Base-by-base conservation (phyloP, 2,329 filamentous ascomycete genomes). In the Ceratocystiopsis sp. region DNA sequence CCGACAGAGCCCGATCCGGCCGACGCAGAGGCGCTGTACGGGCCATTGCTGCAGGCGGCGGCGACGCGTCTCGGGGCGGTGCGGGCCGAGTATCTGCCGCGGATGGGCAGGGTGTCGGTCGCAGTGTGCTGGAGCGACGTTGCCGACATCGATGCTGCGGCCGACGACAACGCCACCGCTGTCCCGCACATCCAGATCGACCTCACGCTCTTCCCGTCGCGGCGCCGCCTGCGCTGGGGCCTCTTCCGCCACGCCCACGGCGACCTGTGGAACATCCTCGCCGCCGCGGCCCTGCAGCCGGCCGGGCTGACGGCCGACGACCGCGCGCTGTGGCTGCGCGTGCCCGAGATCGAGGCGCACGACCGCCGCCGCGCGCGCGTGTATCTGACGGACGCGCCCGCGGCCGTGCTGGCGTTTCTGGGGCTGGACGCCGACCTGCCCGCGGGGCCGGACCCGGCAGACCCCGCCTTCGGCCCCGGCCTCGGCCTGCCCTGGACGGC, bases 161-260 rank as follows among this genome's bases (percentile, higher is more conserved):
- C 39, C 18, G 39, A 12, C 10, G 9, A 36, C 8, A 42, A 41
- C 8, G 29, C 32, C 33, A 13, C 32, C 40, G 1, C 45, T 49
- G 7, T 10, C 18, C 21, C 17, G 37, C 71, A 67, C 52, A 68
- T 84, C 5, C 84, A 91, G 51, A 64, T 89, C 21, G 84, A 91
- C 53, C 56, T 89, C 1, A 67, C 72, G 29, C 55, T 78, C 19
- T 75, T 68, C 45, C 51, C 52, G 2, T 61, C 57, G 2, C 48
- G 59, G 0, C 54, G 60, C 14, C 51, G 58, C 42, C 66, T 71
- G 48, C 62, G 66, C 29, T 89, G 82, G 81, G 65, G 68, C 35
- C 58, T 73, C 4, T 85, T 86, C 59, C 74, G 74, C 50, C 67
- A 79, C 35, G 70, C 73, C 0, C 83, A 89, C 51, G 79, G 80